These are phyloP conservation scores for Ramularia endophylla DNA, from an alignment of 2,329 filamentous ascomycete genomes.

Conservation along the genomic window DNA sequence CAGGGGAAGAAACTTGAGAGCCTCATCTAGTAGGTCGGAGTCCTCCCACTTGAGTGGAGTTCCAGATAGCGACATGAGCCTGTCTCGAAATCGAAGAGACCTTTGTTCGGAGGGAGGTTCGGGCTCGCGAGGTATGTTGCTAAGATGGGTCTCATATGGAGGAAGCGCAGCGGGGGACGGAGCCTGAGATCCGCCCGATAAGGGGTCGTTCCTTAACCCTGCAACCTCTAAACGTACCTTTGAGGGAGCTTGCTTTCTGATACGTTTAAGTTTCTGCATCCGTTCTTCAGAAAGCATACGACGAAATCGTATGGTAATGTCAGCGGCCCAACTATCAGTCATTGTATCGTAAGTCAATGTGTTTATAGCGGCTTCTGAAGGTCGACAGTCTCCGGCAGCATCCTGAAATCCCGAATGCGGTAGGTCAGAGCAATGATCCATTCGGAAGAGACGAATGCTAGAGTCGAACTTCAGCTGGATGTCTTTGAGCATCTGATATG, in stretches of 20 bases:
- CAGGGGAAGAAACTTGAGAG: constrained; percentile 75
- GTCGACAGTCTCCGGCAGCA: neutral
- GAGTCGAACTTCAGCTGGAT: neutral
- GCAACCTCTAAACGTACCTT: constrained; percentile 54
- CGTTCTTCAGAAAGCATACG: constrained; percentile 78
- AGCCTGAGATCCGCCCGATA: too few species aligned
- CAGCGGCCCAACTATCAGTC: constrained; percentile 65
- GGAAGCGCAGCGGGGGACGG: constrained; percentile 34
- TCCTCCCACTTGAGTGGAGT: constrained; percentile 98
- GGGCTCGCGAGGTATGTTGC: constrained; percentile 64
- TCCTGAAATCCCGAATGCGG: neutral
- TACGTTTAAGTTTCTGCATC: constrained; percentile 63
- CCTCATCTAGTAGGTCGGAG: constrained; percentile 87
- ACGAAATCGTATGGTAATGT: constrained; percentile 78
- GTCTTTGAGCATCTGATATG: constrained; percentile 8
- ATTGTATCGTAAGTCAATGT: neutral
- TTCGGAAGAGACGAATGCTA: constrained; percentile 1
- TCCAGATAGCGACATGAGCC: constrained; percentile 76
- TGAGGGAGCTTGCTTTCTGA: constrained; percentile 19
- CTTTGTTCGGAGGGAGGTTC: constrained; percentile 57
- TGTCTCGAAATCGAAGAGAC: constrained; percentile 52
- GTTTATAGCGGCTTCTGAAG: neutral
- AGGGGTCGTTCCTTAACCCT: too few species aligned
- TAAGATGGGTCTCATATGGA: constrained; percentile 57
- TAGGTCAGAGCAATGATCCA: neutral